Percentiles rank a stretch among this genome's conserved stretches.
Conservation (phyloP, 495 filamentous ascomycete genomes). For the Apodospora peruviana region DNA sequence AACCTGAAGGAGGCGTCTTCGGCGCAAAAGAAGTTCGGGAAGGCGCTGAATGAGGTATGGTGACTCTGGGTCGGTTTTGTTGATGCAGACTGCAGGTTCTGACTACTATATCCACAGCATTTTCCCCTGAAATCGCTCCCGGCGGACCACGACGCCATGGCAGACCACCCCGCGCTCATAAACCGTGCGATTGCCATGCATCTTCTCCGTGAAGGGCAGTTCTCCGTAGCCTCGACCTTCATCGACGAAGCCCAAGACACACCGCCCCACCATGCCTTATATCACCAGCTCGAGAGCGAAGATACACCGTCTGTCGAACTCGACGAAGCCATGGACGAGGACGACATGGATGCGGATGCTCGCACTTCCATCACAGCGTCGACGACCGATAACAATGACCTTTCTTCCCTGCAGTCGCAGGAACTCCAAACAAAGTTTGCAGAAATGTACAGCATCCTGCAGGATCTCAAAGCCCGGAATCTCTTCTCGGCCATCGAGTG, state of each 20-base stretch:
- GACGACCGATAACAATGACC: slow-evolving; percentile 30
- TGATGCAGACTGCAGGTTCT: too few species aligned
- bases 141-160: slow-evolving; percentile 76
- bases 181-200: slow-evolving; percentile 96
- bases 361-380: slow-evolving; percentile 1
- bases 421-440: slow-evolving; percentile 74
- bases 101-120: too few species aligned
- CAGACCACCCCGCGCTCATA: slow-evolving; percentile 66
- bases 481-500: slow-evolving; percentile 80
- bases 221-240: slow-evolving; percentile 78
- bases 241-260: slow-evolving; percentile 52
- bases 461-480: slow-evolving; percentile 65
- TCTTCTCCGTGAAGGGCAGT: slow-evolving; percentile 88
- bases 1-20: slow-evolving; percentile 75
- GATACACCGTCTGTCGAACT: slow-evolving; percentile 8
- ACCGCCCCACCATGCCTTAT: slow-evolving; percentile 4
- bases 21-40: slow-evolving; percentile 73
- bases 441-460: slow-evolving; percentile 85
- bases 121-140: slow-evolving; percentile 76
- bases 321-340: slow-evolving; percentile 27
- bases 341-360: slow-evolving; percentile 6
- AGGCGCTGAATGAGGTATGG: slow-evolving; percentile 74
- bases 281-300: slow-evolving; percentile 2
- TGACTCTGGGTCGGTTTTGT: too few species aligned
- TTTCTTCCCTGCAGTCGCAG: slow-evolving; percentile 55